Base-by-base conservation (phyloP, 2,329 filamentous ascomycete genomes). In the Aspergillus sp. region DNA sequence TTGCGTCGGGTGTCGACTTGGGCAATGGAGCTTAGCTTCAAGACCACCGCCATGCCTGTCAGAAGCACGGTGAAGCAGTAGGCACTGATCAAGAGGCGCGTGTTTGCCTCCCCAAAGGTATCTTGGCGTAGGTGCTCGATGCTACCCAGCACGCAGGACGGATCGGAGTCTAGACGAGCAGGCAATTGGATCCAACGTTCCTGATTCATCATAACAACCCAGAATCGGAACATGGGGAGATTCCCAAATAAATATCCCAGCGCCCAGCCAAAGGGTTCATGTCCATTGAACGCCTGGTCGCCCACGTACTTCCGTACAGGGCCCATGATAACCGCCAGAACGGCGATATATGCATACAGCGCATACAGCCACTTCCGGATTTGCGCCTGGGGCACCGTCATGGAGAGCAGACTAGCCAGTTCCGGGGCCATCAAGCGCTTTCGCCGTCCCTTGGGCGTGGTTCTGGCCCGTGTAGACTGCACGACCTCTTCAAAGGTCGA, bases 1-100 rank as follows among this genome's bases (percentile, higher is more conserved):
- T 98, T 98, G 43, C 93, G 82, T 43, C 93, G 81, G 1, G 93
- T 98, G 68, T 98, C 93, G 41, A 98, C 91, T 68, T 96, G 90
- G 55, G 86, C 90, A 43, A 87, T 73, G 3, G 81, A 74, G 36
- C 85, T 86, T 34, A 94, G 77, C 38, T 77, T 80, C 44, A 93
- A 80, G 5, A 96, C 87, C 3, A 86, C 74, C 7, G 81, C 70
- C 33, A 97, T 75, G 1, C 91, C 93, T 1, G 81, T 62, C 10
- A 79, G 63, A 10, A 97, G 77, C 46, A 94, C 80, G 3, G 68
- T 55, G 1, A 83, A 54, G 74, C 85, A 97, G 73, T 95, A 95
- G 3, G 67, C 79, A 46, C 79, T 78, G 12, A 97, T 72, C 3
- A 86, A 57, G 1, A 97, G 79, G n/a, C 93, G 83, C 1, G 85